These are phyloP conservation scores for Cercospora sojina DNA, from an alignment of 2,329 filamentous ascomycete species.

Conservation along the genomic window DNA sequence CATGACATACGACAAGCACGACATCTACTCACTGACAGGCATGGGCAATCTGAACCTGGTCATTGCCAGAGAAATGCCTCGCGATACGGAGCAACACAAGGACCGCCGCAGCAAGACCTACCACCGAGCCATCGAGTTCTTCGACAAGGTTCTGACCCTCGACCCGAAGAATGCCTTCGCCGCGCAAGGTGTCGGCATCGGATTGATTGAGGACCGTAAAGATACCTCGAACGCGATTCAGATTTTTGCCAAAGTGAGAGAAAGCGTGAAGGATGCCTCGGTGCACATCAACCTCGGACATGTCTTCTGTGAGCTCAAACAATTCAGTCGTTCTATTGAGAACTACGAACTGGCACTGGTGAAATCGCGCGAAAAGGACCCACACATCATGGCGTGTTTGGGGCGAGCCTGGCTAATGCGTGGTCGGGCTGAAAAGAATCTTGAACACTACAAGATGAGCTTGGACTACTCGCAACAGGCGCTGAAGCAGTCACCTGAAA, in stretches of 20 bases:
- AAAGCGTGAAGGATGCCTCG: slow-evolving; percentile 79
- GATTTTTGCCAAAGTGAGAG: slow-evolving; percentile 85
- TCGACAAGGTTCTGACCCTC: slow-evolving; percentile 93
- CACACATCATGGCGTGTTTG: slow-evolving; percentile 78
- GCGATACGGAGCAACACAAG: slow-evolving; percentile 84
- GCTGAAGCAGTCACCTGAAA: slow-evolving; percentile 68
- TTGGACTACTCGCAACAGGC: slow-evolving; percentile 67
- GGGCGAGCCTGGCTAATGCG: slow-evolving; percentile 84
- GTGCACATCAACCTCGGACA: slow-evolving; percentile 93
- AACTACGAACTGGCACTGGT: slow-evolving; percentile 83
- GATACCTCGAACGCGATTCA: slow-evolving; percentile 78
- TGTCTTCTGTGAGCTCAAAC: slow-evolving; percentile 83
- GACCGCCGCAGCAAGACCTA: slow-evolving; percentile 87
- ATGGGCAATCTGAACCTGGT: slow-evolving; percentile 96
- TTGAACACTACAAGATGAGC: slow-evolving; percentile 62
- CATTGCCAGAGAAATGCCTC: slow-evolving; percentile 89
- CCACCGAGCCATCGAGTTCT: slow-evolving; percentile 92
- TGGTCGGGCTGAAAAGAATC: slow-evolving; percentile 66
- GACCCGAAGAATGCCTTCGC: slow-evolving; percentile 95
- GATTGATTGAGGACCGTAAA: slow-evolving; percentile 90
- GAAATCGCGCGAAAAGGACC: slow-evolving; percentile 69
- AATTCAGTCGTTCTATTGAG: slow-evolving; percentile 89
- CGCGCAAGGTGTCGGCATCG: slow-evolving; percentile 92
- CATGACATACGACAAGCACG: slow-evolving; percentile 93
- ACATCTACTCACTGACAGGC: slow-evolving; percentile 90